Percentiles rank a stretch among this genome's conserved stretches.
phyloP scores from a whole-genome alignment of 371 early-diverging fungal species.

The Apophysomyces sp. region DNA sequence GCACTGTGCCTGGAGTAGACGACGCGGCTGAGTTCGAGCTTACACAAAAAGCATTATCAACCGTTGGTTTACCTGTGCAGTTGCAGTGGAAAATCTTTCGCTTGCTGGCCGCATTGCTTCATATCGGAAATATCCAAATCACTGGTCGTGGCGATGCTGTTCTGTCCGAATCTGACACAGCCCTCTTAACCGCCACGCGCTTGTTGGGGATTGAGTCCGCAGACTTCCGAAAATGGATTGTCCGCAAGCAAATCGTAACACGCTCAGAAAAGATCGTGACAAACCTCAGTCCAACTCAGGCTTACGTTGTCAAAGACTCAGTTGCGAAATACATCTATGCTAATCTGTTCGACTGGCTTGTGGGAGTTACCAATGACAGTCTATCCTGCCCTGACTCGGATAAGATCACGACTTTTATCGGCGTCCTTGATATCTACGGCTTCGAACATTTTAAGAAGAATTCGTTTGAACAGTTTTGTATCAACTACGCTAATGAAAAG shows the following conservation, averaged over 20 bases:
- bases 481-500: constrained; percentile 96
- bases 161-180: constrained; percentile 65
- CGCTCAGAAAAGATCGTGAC: constrained; percentile 82
- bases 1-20: constrained; percentile 77
- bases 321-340: constrained; percentile 91
- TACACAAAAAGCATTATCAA: constrained; percentile 78
- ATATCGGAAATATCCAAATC: constrained; percentile 86
- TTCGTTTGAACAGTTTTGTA: constrained; percentile 98
- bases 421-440: constrained; percentile 93
- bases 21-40: constrained; percentile 83
- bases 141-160: constrained; percentile 62
- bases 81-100: constrained; percentile 84
- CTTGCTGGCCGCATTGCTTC: constrained; percentile 82
- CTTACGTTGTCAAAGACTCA: constrained; percentile 78
- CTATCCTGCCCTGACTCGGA: constrained; percentile 53
- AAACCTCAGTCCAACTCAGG: constrained; percentile 67
- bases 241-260: constrained; percentile 82
- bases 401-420: constrained; percentile 68
- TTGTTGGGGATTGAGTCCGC: constrained; percentile 68
- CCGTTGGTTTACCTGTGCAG: constrained; percentile 77
- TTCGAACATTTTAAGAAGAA: constrained; percentile 95
- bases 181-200: constrained; percentile 55
- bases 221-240: constrained; percentile 83
- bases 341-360: constrained; percentile 89
- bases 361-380: constrained; percentile 75